Evolutionary conservation across 108 stramenopile species (phyloP).

Genomic region (Cylindrotheca closterium): DNA sequence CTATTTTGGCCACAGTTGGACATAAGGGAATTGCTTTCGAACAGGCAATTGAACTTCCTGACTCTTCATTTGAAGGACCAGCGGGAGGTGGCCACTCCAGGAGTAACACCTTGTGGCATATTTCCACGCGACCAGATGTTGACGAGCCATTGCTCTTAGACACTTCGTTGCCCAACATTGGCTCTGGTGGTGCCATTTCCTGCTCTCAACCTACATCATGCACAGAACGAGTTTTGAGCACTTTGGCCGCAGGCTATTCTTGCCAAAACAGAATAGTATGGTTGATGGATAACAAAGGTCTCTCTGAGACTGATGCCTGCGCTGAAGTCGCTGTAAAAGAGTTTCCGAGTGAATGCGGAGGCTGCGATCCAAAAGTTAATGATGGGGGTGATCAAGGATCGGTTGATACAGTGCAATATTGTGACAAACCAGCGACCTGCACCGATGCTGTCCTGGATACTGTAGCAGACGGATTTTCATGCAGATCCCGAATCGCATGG

Average conservation of each 20-base stretch:
- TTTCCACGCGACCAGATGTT: constrained; percentile 53
- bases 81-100: constrained; percentile 70
- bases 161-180: background rate
- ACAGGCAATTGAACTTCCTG: constrained; percentile 34
- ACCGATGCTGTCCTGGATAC: constrained; percentile 38
- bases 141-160: background rate
- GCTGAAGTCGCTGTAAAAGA: constrained; percentile 47
- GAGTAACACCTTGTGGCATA: constrained; percentile 72
- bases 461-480: constrained; percentile 46
- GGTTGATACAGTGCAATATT: constrained; percentile 9
- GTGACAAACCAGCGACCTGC: constrained; percentile 51
- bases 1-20: constrained; percentile 70
- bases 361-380: constrained; percentile 46
- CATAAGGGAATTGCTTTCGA: constrained; percentile 55
- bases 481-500: constrained; percentile 56
- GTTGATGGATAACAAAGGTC: constrained; percentile 42
- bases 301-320: constrained; percentile 49
- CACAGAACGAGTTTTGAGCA: constrained; percentile 37
- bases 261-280: constrained; percentile 60
- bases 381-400: constrained; percentile 1
- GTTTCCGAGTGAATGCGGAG: constrained; percentile 42
- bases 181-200: no score
- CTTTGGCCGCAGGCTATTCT: constrained; percentile 40
- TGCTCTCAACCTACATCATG: constrained; percentile 57
- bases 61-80: constrained; percentile 46